phyloP scores from a whole-genome alignment of 108 stramenopile species.

The Pseudonitzschia pungens region DNA sequence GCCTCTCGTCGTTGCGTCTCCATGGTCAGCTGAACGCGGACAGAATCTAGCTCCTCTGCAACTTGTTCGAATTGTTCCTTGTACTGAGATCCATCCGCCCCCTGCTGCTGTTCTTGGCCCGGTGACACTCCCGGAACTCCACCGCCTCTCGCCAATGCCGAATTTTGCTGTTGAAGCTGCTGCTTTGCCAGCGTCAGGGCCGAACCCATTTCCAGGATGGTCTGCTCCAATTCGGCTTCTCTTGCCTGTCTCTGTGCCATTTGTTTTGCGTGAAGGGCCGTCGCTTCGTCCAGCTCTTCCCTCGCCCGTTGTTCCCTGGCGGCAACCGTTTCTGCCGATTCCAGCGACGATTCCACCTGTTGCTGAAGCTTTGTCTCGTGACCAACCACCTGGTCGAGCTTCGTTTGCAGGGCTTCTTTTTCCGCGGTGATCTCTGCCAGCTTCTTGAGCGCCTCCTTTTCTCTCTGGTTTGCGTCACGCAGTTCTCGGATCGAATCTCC shows the following conservation, averaged over 20 bases:
- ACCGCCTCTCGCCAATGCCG: neutral
- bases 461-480: constrained; percentile 64
- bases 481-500: constrained; percentile 72
- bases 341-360: constrained; percentile 52
- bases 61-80: constrained; percentile 39
- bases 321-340: constrained; percentile 50
- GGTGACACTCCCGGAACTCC: neutral
- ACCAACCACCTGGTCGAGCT: constrained; percentile 42
- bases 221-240: constrained; percentile 81
- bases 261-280: constrained; percentile 70
- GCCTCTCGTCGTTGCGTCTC: constrained; percentile 50
- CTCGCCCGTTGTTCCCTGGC: constrained; percentile 70
- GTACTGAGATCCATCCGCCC: constrained; percentile 3
- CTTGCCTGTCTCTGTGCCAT: constrained; percentile 60
- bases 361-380: constrained; percentile 54
- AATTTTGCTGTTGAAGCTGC: constrained; percentile 21
- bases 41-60: constrained; percentile 51
- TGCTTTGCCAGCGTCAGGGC: constrained; percentile 60
- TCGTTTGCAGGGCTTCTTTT: constrained; percentile 41
- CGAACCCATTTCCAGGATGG: constrained; percentile 71
- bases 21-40: constrained; percentile 49
- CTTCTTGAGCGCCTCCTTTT: constrained; percentile 48
- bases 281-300: constrained; percentile 68
- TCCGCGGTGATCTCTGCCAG: constrained; percentile 47
- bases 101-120: constrained; percentile 1